phyloP scores from a whole-genome alignment of 768 basidiomycete species.

The Tylopilus vinaceipallidus region DNA sequence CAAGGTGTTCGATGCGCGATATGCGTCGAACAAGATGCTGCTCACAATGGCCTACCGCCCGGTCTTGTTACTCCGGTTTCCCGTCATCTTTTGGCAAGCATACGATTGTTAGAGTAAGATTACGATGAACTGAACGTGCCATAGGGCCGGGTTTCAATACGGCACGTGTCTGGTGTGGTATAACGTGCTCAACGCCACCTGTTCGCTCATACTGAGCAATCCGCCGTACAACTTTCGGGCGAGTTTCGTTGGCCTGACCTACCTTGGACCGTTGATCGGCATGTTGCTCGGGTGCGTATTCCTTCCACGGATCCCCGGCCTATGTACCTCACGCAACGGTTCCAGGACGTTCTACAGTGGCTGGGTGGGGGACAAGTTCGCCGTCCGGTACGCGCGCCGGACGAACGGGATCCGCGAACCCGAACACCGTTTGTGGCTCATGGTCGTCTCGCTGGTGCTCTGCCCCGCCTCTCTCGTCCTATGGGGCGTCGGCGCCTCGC shows the following conservation, averaged over 20 bases:
- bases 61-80: slow-evolving; percentile 17
- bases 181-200: slow-evolving; percentile 24
- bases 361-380: slow-evolving; percentile 20
- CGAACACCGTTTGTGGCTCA: slow-evolving; percentile 26
- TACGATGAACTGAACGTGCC: neutral
- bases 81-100: slow-evolving; percentile 19
- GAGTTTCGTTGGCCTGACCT: slow-evolving; percentile 20
- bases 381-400: slow-evolving; percentile 18
- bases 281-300: slow-evolving; percentile 20
- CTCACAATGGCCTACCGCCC: slow-evolving; percentile 21
- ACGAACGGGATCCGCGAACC: slow-evolving; percentile 18
- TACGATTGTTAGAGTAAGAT: neutral
- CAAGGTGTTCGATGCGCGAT: slow-evolving; percentile 13
- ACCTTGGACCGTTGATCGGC: slow-evolving; percentile 22
- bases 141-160: slow-evolving; percentile 23
- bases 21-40: slow-evolving; percentile 19
- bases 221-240: slow-evolving; percentile 23
- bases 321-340: no score
- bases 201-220: slow-evolving; percentile 19
- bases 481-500: slow-evolving; percentile 21
- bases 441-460: slow-evolving; percentile 18
- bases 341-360: slow-evolving; percentile 19
- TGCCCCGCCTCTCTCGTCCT: slow-evolving; percentile 20
- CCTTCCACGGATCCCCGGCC: neutral
- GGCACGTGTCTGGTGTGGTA: slow-evolving; percentile 23